A percentile compares a stretch with the other conserved stretches of the same genome.
Conservation (phyloP, 345 rosid genomes). For the Firmiana major region DNA sequence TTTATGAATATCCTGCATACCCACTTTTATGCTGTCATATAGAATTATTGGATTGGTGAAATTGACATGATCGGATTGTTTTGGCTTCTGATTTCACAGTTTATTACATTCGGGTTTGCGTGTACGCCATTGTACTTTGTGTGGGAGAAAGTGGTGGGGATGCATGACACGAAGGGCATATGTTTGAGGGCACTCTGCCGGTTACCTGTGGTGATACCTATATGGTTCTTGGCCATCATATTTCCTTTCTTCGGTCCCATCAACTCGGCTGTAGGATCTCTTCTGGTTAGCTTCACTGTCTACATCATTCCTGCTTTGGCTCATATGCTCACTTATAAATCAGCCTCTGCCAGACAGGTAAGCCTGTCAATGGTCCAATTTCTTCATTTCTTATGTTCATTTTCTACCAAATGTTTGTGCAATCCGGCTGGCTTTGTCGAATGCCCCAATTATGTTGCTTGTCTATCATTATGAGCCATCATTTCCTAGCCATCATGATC, state of each 20-base stretch:
- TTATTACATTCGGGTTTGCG: slow-evolving; percentile 83
- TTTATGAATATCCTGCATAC: slow-evolving; percentile 12
- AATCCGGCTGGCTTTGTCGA: not conserved
- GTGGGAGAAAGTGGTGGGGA: slow-evolving; percentile 83
- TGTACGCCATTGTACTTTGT: slow-evolving; percentile 84
- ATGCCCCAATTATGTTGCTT: not conserved
- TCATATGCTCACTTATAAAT: slow-evolving; percentile 69
- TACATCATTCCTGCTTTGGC: slow-evolving; percentile 81
- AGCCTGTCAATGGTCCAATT: slow-evolving; percentile 3
- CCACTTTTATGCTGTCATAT: not conserved
- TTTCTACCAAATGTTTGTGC: slow-evolving; percentile 9
- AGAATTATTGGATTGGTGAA: not conserved
- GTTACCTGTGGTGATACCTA: slow-evolving; percentile 75
- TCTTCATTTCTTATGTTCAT: slow-evolving; percentile 8
- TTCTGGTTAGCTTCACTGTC: slow-evolving; percentile 83
- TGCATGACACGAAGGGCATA: slow-evolving; percentile 80
- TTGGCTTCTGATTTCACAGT: slow-evolving; percentile 35
- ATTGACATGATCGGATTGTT: too few relatives aligned
- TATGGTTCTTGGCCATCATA: slow-evolving; percentile 82
- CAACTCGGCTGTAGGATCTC: slow-evolving; percentile 84
- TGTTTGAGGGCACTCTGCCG: slow-evolving; percentile 58
- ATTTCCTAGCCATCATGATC: not conserved
- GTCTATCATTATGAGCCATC: not conserved
- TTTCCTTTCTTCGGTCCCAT: slow-evolving; percentile 92
- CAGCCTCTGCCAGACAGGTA: slow-evolving; percentile 71